Conservation (phyloP, 2,329 filamentous ascomycete genomes). For the Clonostachys chloroleuca region DNA sequence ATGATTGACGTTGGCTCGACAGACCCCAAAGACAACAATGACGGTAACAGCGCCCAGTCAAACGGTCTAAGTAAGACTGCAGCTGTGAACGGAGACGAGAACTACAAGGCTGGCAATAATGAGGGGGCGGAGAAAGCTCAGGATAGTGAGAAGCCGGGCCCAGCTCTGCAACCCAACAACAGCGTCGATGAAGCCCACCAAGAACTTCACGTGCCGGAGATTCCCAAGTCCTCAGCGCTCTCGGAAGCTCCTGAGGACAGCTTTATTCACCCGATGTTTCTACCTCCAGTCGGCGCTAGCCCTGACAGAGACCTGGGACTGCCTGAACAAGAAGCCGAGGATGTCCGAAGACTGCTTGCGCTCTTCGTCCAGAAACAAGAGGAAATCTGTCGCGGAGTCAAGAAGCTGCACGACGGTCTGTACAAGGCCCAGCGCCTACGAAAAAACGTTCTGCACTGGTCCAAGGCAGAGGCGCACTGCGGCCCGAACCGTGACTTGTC, state of each 20-base stretch:
- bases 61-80: neutral
- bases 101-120: conserved; percentile 6
- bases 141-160: neutral
- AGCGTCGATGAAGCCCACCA: conserved; percentile 1
- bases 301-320: conserved; percentile 70
- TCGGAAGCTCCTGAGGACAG: conserved; percentile 41
- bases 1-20: conserved; percentile 10
- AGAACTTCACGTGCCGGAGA: conserved; percentile 7
- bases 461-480: conserved; percentile 72
- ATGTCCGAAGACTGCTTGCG: conserved; percentile 68
- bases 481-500: conserved; percentile 69
- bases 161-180: neutral
- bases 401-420: conserved; percentile 65
- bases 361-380: conserved; percentile 84
- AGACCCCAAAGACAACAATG: neutral
- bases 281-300: conserved; percentile 55
- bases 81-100: neutral
- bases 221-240: neutral
- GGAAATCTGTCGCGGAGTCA: conserved; percentile 69
- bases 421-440: conserved; percentile 69
- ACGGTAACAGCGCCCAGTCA: too few relatives aligned
- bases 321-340: conserved; percentile 70
- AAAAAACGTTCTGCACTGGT: conserved; percentile 67
- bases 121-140: neutral
- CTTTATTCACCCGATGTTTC: conserved; percentile 72